Evolutionary conservation across 2,329 filamentous ascomycete genomes (phyloP), one percentile per base, ranked within the genome.

Genomic region (Elsinoe arachidis): DNA sequence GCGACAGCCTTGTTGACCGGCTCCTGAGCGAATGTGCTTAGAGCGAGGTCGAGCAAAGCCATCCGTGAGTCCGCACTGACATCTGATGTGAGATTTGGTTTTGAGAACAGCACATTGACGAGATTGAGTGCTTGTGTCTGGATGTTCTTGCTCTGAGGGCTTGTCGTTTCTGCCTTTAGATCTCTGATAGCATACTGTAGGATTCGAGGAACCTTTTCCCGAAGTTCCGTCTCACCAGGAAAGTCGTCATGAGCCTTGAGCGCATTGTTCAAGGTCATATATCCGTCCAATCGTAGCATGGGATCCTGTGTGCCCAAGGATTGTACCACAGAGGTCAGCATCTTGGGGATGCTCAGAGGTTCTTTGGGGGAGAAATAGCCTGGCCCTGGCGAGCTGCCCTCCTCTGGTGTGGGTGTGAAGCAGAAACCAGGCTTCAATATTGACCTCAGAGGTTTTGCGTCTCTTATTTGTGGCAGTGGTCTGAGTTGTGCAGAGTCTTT

Each of bases 171-270:
- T 12, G 47, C 11, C 26, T 60, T 58, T 21, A 96, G 78, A 68
- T 99, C 93, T 59, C 91, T 81, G 65, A 87, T 84, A 57, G 97
- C 89, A 67, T 90, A 96, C 59, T 90, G 86, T 63, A 83, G 83
- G 59, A 97, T 80, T 2, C 88, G 73, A 10, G 80, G 79, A 78
- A 96, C 86, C 70, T 93, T 95, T 53, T 82, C 81, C 58, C 83
- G 80, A 56, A 95, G 76, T 10, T 84, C 84, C 57, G 86, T 81
- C 35, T 83, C 76, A 63, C 93, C 86, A 0, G 90, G 90, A 12
- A 95, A 74, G 63, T 88, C 87, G 61, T 91, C 88, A 58, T 92
- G 96, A 5, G 86, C 81, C 68, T 89, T 88, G 64, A 96, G 76
- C 3, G 86, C 84, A 34, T 84, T 80, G 33, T 86, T 82, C 44